Conservation (phyloP, 73 alveolate species). For the Tetrahymena malaccensis region DNA sequence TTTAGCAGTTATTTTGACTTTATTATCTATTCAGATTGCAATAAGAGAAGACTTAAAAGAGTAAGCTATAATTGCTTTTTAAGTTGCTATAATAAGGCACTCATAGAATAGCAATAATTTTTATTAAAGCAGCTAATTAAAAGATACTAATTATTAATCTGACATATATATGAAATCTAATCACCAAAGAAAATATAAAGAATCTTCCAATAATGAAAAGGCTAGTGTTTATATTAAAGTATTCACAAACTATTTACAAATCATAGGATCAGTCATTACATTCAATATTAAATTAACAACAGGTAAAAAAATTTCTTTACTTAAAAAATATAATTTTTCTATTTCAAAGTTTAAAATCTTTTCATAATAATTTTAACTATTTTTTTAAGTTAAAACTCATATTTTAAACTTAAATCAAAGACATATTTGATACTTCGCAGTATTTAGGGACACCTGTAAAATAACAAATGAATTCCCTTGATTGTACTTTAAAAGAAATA, state of each 20-base stretch:
- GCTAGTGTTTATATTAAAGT: conserved; percentile 10
- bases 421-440: conserved; percentile 4
- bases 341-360: no score
- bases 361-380: no score
- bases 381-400: no score
- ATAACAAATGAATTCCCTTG: not conserved
- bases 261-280: conserved; percentile 4
- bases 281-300: not conserved
- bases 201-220: not conserved
- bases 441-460: not conserved
- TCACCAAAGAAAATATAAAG: not conserved
- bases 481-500: not conserved
- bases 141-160: not conserved
- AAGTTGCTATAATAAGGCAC: not conserved
- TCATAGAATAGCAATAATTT: not conserved
- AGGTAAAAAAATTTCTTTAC: not conserved
- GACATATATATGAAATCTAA: not conserved
- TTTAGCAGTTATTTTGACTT: conserved; percentile 2
- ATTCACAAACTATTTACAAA: not conserved
- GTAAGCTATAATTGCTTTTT: not conserved
- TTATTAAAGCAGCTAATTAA: not conserved
- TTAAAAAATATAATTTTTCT: no score
- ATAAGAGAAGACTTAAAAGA: not conserved
- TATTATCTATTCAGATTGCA: not conserved
- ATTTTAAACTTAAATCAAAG: not conserved